Conservation (phyloP, 1,139 yeast genomes). For the Candida sanyaensis region DNA sequence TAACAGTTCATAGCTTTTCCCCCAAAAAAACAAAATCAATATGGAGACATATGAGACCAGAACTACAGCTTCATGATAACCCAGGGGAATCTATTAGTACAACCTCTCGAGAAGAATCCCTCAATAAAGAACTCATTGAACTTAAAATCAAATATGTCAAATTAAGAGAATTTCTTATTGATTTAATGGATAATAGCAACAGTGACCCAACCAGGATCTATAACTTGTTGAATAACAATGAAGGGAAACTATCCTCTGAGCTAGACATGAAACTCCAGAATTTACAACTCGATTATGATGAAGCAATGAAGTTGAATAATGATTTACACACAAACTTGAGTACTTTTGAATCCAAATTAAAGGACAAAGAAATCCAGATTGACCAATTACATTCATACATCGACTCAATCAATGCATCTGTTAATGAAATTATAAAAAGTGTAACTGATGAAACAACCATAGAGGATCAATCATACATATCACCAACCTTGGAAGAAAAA, state of each 20-base stretch:
- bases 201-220: neutral
- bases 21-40: conserved; percentile 19
- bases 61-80: neutral
- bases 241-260: conserved; percentile 14
- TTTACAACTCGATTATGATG: conserved; percentile 34
- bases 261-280: conserved; percentile 18
- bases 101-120: conserved; percentile 27
- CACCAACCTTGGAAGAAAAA: conserved; percentile 24
- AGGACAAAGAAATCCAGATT: conserved; percentile 26
- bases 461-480: conserved; percentile 22
- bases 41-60: conserved; percentile 35
- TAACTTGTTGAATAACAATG: conserved; percentile 8
- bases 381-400: conserved; percentile 18
- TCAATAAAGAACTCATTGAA: conserved; percentile 42
- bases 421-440: conserved; percentile 25
- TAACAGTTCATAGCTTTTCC: neutral
- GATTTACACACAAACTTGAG: conserved; percentile 42
- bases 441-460: conserved; percentile 23
- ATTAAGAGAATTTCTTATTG: conserved; percentile 43
- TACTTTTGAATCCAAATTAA: conserved; percentile 31
- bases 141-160: conserved; percentile 46
- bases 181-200: conserved; percentile 29
- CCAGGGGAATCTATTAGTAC: conserved; percentile 7
- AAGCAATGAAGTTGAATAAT: conserved; percentile 36
- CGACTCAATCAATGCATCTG: conserved; percentile 18